Base-by-base conservation (phyloP, 2,329 filamentous ascomycete species). In the Trichoderma sp. region DNA sequence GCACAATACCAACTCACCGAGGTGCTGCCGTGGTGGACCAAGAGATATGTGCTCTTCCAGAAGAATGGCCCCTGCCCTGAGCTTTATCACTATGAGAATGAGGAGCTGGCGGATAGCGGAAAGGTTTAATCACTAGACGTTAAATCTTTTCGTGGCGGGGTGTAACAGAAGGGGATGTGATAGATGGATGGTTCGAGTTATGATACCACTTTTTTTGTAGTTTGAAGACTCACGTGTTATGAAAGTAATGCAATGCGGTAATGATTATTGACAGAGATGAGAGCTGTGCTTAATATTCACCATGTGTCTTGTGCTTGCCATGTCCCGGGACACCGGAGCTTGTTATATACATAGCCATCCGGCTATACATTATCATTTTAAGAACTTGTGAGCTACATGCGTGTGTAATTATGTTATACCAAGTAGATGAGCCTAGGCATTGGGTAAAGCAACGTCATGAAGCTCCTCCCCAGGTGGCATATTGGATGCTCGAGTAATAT, bases 11-110 rank as follows among this genome's bases (percentile, higher is more conserved):
- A 76, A 21, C 71, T 76, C 64, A 60, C 35, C 11, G 62, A 64
- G 29, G 75, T 76, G 56, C 59, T 76, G 12, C 75, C 75, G 1
- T 76, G 75, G 75, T 76, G 75, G 75, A 63, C 33, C 41, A 76
- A 76, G 71, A 56, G 71, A 56, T 76, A 66, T 8, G 41, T 76
- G 11, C 16, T 76, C 16, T 59, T 64, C 56, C 75, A 60, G 38
- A 64, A 71, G 71, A 66, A 56, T 14, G 75, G 71, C 1, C 75
- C 71, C 16, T 76, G 75, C 59, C 75, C 75, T 16, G 64, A 69
- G 16, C 64, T 76, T 6, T 75, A 75, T 9, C 71, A 75, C n/a
- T 59, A 75, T 24, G 12, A 76, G 18, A 76, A 76, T 31, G 21
- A 16, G 38, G 75, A 72, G 41, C 63, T 73, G 31, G 64, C 35